Evolutionary conservation across 257 asterid species (phyloP), one percentile per base, ranked within the genome.

Genomic region (Fraxinus pennsylvanica): DNA sequence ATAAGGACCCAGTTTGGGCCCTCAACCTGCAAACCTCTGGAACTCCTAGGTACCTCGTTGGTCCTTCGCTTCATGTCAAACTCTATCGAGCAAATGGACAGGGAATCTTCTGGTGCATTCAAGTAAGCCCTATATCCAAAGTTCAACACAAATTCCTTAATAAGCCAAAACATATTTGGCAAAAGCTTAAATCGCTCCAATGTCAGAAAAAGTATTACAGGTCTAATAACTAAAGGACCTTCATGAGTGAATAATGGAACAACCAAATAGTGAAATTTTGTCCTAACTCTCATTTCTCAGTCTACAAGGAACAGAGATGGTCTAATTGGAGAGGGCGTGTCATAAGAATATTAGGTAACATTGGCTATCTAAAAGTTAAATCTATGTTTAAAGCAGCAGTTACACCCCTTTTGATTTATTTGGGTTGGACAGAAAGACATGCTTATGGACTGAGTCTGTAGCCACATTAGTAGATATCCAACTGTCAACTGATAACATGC

Each of bases 1-100:
- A 93, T 88, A 76, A 93, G 84, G 81, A 93, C 77, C 98, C 98
- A 93, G 76, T 93, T 91, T 9, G 94, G 89, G 59, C 96, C 93
- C 79, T 91, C 96, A 33, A 84, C 85, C 72, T 84, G 91, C 38
- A 78, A 75, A 81, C 85, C 83, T 76, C 79, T 83, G 73, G 91
- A 82, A 78, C 86, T 86, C 80, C 87, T 86, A 22, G 90, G 76
- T 36, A 81, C 79, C 81, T 79, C 91, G 21, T 82, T 80, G 72
- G 82, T 73, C 82, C 88, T 89, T 76, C 92, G 83, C 85, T 88
- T 86, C 97, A 93, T 91, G 80, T 74, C 71, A 36, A 45, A 77
- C 78, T 82, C 79, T 76, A 78, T 14, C 57, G 68, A 82, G 66
- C 61, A 33, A 61, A 76, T 61, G 70, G 71, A 74, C 36, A 69